These are phyloP conservation scores for Daldinia bambusicola DNA, from an alignment of 495 filamentous ascomycete species.

Conservation along the genomic window DNA sequence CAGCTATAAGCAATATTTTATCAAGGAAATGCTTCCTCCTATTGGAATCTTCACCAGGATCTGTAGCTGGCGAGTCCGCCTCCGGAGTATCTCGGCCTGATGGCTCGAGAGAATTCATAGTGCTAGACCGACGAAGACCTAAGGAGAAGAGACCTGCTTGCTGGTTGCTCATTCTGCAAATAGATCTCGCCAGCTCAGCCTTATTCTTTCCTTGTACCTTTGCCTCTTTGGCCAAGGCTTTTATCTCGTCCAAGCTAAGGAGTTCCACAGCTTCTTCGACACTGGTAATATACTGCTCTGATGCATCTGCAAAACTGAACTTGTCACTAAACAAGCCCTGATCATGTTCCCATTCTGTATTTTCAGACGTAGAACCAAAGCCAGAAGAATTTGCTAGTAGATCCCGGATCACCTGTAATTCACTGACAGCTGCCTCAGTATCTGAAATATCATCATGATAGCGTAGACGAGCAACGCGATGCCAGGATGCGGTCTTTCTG, in stretches of 20 bases:
- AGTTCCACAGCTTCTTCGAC: conserved; percentile 88
- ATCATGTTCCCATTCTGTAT: neutral
- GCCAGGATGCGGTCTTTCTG: conserved; percentile 94
- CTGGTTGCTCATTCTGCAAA: conserved; percentile 74
- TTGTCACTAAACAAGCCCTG: conserved; percentile 58
- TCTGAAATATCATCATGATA: conserved; percentile 88
- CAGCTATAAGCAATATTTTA: conserved; percentile 84
- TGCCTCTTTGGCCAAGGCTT: conserved; percentile 82
- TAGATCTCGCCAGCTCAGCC: conserved; percentile 74
- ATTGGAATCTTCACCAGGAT: conserved; percentile 48
- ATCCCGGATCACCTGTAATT: conserved; percentile 58
- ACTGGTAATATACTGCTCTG: conserved; percentile 74
- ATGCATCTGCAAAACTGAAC: conserved; percentile 84
- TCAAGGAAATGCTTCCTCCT: conserved; percentile 57
- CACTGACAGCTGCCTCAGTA: conserved; percentile 68
- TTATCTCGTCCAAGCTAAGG: conserved; percentile 86
- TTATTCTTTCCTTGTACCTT: conserved; percentile 93
- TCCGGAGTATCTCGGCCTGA: conserved; percentile 29
- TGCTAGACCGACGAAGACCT: conserved; percentile 64
- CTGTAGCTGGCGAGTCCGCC: conserved; percentile 30
- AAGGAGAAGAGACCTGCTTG: conserved; percentile 77
- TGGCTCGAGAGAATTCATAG: conserved; percentile 54
- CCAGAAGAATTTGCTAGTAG: conserved; percentile 22
- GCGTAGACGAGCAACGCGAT: conserved; percentile 78
- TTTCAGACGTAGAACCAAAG: neutral